phyloP scores from a whole-genome alignment of 345 rosid genomes.

The Jatropha curcas region DNA sequence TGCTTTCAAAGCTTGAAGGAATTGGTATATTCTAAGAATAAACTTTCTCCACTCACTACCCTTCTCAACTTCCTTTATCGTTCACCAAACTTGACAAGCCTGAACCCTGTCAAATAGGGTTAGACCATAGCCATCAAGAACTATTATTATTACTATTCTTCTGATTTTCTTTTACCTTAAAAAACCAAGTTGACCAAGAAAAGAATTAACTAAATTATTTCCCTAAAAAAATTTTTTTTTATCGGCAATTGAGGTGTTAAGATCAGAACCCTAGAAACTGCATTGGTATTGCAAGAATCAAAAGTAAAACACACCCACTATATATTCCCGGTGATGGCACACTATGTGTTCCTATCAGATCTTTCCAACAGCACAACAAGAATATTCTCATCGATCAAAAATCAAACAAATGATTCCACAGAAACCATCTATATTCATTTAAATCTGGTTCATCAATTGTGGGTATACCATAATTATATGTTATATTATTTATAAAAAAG shows the following conservation, averaged over 20 bases:
- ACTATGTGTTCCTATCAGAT: constrained; percentile 15
- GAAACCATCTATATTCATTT: constrained; percentile 3
- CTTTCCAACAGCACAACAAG: neutral
- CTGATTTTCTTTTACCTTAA: neutral
- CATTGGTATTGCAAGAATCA: neutral
- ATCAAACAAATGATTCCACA: constrained; percentile 1
- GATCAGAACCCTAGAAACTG: constrained; percentile 26
- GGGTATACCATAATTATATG: constrained; percentile 14
- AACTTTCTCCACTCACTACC: constrained; percentile 15
- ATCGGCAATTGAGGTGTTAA: constrained; percentile 19
- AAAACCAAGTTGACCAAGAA: too few species aligned
- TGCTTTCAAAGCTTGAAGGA: neutral
- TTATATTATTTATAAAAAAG: too few species aligned
- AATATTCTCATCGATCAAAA: constrained; percentile 23
- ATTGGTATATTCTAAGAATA: constrained; percentile 23
- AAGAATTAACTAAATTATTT: too few species aligned
- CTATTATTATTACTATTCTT: too few species aligned
- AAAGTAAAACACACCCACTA: neutral
- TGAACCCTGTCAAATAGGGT: neutral
- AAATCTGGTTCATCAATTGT: constrained; percentile 37
- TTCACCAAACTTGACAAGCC: neutral
- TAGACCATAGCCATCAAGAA: neutral
- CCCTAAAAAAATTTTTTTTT: too few species aligned
- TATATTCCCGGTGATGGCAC: constrained; percentile 23
- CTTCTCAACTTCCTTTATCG: neutral